phyloP scores from a whole-genome alignment of 768 basidiomycete species.

The Tephrocybe sp. region DNA sequence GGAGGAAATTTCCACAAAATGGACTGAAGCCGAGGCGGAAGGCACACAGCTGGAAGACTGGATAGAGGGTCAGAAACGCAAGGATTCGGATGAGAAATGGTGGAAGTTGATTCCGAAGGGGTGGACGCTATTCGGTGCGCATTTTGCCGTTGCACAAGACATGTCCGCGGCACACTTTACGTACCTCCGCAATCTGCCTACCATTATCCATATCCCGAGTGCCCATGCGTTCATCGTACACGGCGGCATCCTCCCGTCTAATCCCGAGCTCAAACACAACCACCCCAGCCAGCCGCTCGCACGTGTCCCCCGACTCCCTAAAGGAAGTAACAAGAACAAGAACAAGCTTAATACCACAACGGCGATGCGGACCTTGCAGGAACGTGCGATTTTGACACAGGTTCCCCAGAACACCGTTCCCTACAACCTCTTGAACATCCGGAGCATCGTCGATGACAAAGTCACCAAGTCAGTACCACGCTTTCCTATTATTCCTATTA shows the following conservation, averaged over 20 bases:
- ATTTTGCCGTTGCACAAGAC: slow-evolving; percentile 72
- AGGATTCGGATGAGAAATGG: slow-evolving; percentile 35
- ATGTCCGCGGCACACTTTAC: slow-evolving; percentile 62
- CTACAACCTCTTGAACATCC: slow-evolving; percentile 76
- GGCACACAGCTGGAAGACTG: slow-evolving; percentile 36
- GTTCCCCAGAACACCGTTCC: slow-evolving; percentile 79
- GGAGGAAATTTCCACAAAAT: slow-evolving; percentile 41
- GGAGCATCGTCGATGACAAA: slow-evolving; percentile 48
- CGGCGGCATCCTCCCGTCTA: slow-evolving; percentile 75
- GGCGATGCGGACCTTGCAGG: slow-evolving; percentile 58
- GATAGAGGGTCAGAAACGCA: slow-evolving; percentile 32
- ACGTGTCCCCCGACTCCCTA: slow-evolving; percentile 44
- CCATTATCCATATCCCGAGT: slow-evolving; percentile 71
- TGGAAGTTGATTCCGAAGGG: slow-evolving; percentile 56
- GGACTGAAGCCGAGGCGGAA: slow-evolving; percentile 33
- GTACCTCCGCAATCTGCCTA: slow-evolving; percentile 77
- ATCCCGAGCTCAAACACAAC: slow-evolving; percentile 54
- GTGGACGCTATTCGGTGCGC: slow-evolving; percentile 76
- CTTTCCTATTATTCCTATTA: background rate
- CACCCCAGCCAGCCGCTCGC: slow-evolving; percentile 72
- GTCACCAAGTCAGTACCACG: slow-evolving; percentile 40
- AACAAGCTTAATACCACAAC: slow-evolving; percentile 27
- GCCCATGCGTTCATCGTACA: slow-evolving; percentile 81
- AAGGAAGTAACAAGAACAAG: slow-evolving; percentile 3
- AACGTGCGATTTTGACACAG: slow-evolving; percentile 61